Base-by-base conservation (phyloP, 352 stramenopile species). In the Aphanomyces invadans region DNA sequence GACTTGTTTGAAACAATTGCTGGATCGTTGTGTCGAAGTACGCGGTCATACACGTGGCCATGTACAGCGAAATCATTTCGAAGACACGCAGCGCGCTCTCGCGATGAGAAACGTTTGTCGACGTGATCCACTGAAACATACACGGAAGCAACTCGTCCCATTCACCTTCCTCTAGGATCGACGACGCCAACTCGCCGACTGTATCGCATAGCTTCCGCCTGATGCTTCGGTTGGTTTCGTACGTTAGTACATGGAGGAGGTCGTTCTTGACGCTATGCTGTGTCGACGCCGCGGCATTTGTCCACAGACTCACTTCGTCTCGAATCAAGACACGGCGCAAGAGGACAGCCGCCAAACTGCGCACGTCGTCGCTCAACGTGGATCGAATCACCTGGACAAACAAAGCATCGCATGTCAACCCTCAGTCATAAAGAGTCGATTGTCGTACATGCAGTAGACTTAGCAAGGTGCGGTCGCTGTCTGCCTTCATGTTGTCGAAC, bases 151-250 rank as follows among this genome's bases (percentile, higher is more conserved):
- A 67, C 23, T 80, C 79, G 62, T 88, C 78, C 82, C 85, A 93
- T 60, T 93, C 81, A 25, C 76, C 80, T 70, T 93, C 81, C 29
- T 91, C 85, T 17, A 93, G 61, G 69, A 93, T 87, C 52, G 75
- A 86, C 68, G 74, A 86, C 63, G 82, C 85, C 44, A 93, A 69
- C 51, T 93, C 85, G 46, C 85, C 85, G 36, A 93, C 85, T 11
- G 80, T 93, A 68, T 93, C 85, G 64, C 85, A 91, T 51, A 91
- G 79, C 56, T 91, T 90, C 36, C 85, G 81, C 15, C 85, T 81
- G 69, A 93, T 91, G 65, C 84, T 84, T 52, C 79, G 78, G 68
- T 92, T 85, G 45, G 72, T 57, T 62, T 92, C 83, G 39, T 62
- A 68, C 51, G 74, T 73, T 12, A 93, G 74, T 64, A 90, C 76